Evolutionary conservation across 805 yeast species (phyloP).

Genomic region (Wickerhamomyces strasburgensis): DNA sequence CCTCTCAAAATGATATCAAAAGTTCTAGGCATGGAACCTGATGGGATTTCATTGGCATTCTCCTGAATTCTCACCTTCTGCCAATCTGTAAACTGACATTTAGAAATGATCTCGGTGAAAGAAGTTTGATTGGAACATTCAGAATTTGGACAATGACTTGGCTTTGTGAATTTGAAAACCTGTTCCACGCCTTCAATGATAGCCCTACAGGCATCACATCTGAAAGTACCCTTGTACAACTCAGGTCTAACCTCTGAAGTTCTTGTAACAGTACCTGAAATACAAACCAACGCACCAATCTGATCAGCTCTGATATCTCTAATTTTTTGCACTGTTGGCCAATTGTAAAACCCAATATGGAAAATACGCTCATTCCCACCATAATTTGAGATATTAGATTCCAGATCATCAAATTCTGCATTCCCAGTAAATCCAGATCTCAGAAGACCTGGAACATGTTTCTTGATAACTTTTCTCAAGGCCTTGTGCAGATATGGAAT

Average conservation of each 20-base stretch:
- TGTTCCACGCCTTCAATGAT: constrained; percentile 88
- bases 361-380: constrained; percentile 67
- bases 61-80: constrained; percentile 94
- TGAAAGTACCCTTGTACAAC: constrained; percentile 76
- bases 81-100: constrained; percentile 93
- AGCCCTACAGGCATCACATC: constrained; percentile 85
- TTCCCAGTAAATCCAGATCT: constrained; percentile 35
- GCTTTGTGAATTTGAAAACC: constrained; percentile 89
- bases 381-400: constrained; percentile 30
- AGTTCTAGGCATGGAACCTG: constrained; percentile 98
- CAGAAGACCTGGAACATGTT: constrained; percentile 69
- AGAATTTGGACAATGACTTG: constrained; percentile 84
- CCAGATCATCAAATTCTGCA: constrained; percentile 3
- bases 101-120: constrained; percentile 80
- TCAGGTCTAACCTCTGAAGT: constrained; percentile 97
- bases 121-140: constrained; percentile 80
- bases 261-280: constrained; percentile 93
- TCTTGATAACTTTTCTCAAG: constrained; percentile 64
- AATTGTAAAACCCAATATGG: constrained; percentile 82
- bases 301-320: constrained; percentile 88
- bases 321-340: constrained; percentile 77
- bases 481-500: constrained; percentile 79
- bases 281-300: constrained; percentile 77
- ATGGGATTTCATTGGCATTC: constrained; percentile 93
- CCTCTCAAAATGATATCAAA: constrained; percentile 90